phyloP scores from a whole-genome alignment of 2,329 filamentous ascomycete species.

The Colletotrichum musicola region DNA sequence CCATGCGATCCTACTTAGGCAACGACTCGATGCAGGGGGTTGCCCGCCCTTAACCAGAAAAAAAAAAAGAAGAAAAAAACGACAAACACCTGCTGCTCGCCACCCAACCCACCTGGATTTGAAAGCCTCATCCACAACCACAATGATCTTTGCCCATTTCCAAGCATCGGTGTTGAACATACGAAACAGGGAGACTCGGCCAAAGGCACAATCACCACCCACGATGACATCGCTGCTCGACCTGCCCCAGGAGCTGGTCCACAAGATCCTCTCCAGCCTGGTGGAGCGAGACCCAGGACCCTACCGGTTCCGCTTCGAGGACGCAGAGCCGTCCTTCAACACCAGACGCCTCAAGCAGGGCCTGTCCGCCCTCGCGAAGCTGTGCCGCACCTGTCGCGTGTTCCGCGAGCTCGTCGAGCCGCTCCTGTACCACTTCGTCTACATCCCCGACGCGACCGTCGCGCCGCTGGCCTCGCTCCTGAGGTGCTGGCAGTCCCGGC shows the following conservation, averaged over 20 bases:
- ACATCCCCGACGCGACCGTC: slow-evolving; percentile 7
- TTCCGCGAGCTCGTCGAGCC: slow-evolving; percentile 17
- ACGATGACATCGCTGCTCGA: slow-evolving; percentile 19
- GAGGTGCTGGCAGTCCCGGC: slow-evolving; percentile 14
- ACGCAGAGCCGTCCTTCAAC: slow-evolving; percentile 15
- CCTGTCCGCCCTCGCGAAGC: slow-evolving; percentile 13
- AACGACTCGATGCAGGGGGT: slow-evolving; percentile 18
- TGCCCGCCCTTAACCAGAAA: background rate
- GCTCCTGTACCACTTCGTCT: slow-evolving; percentile 9
- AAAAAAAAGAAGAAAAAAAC: too few species aligned
- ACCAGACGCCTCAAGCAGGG: background rate
- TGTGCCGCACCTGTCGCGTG: slow-evolving; percentile 17
- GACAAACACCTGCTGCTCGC: too few species aligned
- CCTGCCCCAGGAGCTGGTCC: slow-evolving; percentile 28
- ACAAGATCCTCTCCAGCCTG: slow-evolving; percentile 15
- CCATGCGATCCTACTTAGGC: slow-evolving; percentile 19
- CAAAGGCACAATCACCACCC: background rate
- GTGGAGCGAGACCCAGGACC: background rate
- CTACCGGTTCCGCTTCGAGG: slow-evolving; percentile 18
- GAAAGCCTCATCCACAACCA: too few species aligned
- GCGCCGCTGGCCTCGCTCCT: slow-evolving; percentile 7
- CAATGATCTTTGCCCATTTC: too few species aligned
- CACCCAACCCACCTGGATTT: too few species aligned
- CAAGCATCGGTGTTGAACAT: too few species aligned
- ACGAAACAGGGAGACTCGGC: too few species aligned